Conservation (phyloP, 139 green algal genomes). For the Pseudopediastrum boryanum region DNA sequence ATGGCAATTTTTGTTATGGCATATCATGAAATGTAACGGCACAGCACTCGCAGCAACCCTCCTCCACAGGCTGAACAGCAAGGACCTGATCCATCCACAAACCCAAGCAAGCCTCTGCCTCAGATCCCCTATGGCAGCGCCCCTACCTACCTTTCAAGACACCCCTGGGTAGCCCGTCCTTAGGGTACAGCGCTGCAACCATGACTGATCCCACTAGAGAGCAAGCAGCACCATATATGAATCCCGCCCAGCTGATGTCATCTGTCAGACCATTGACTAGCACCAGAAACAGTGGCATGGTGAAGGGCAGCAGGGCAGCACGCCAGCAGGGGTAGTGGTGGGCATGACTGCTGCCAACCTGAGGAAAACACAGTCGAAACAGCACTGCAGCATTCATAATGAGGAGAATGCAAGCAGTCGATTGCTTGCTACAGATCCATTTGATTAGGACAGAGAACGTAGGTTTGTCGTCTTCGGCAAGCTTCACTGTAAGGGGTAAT, state of each 20-base stretch:
- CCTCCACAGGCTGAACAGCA: too few species aligned
- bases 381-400: not conserved
- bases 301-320: slow-evolving; percentile 44
- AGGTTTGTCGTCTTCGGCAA: too few species aligned
- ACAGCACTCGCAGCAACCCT: too few species aligned
- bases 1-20: too few species aligned
- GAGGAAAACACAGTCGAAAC: slow-evolving; percentile 5
- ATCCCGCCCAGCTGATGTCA: not conserved
- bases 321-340: slow-evolving; percentile 38
- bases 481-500: too few species aligned
- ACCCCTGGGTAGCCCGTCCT: slow-evolving; percentile 7
- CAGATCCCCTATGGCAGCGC: not conserved
- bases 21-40: too few species aligned
- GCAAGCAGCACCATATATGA: slow-evolving; percentile 3
- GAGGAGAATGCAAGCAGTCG: too few species aligned
- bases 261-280: not conserved
- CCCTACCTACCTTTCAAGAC: slow-evolving; percentile 23
- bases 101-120: not conserved
- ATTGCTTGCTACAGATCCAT: too few species aligned
- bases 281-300: slow-evolving; percentile 34
- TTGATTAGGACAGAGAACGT: too few species aligned
- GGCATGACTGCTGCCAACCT: slow-evolving; percentile 33
- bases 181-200: slow-evolving; percentile 22
- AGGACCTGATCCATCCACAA: too few species aligned
- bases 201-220: not conserved